Base-by-base conservation (phyloP, 1,284 basidiomycete species). In the Volvariella volvacea region DNA sequence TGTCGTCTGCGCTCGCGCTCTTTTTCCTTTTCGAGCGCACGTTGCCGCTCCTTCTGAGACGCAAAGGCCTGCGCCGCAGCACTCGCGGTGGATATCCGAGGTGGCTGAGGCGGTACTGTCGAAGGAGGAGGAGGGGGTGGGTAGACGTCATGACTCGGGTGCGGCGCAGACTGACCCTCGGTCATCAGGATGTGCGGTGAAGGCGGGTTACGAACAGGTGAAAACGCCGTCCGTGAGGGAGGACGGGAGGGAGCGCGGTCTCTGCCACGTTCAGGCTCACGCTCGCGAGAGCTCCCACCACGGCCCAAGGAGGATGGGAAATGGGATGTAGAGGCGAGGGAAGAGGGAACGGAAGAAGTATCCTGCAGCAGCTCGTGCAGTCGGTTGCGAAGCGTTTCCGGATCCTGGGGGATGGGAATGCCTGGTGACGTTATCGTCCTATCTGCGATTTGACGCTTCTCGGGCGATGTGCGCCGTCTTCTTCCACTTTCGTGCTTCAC, bases 1-100 rank as follows among this genome's bases (percentile, higher is more conserved):
- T 36, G 6, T 6, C 34, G 34, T 15, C 42, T 34, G 22, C 43
- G 45, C 41, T 53, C 52, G 21, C 47, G 47, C 42, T 46, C 37
- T 41, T 41, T 39, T 48, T 52, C 56, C 42, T 38, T 39, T 19
- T 48, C 48, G 25, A 48, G 55, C 14, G 55, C 60, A 42, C 56
- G 54, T 39, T 57, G 57, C 20, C 58, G 60, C 42, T 65, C 66
- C 41, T 53, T 52, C 38, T 56, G 54, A 16, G 55, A 53, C 49
- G 67, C 65, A 14, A 66, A 50, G n/a, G 57, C 62, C 51, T 61
- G 59, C 4, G 66, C 66, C 32, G 65, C 64, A 37, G 56, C 58
- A 45, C 65, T 67, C 3, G 66, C 67, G 45, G 59, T 62, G 10
- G 52, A 62, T 46, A 52, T 39, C 14, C 34, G 34, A 8, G 34